These are phyloP conservation scores for Dendrobium officinale DNA, from an alignment of 106 monocot genomes.

Conservation along the genomic window DNA sequence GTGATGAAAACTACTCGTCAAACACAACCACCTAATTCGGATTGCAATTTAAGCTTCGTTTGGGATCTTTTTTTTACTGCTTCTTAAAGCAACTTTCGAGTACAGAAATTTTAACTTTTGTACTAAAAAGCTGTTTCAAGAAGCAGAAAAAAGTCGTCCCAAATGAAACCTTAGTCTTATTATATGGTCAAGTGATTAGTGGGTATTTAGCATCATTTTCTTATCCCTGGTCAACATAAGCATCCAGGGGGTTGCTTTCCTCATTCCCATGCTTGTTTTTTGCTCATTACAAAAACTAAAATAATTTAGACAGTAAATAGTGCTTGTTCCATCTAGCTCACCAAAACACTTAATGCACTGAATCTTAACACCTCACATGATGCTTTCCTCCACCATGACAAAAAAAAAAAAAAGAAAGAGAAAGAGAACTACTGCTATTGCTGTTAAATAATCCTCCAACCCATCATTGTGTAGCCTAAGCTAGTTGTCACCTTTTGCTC, in stretches of 20 bases:
- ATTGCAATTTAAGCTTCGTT: too few relatives aligned
- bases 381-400: background rate
- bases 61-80: too few relatives aligned
- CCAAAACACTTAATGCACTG: background rate
- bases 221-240: background rate
- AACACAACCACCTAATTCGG: too few relatives aligned
- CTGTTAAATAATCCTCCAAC: background rate
- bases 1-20: too few relatives aligned
- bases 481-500: background rate
- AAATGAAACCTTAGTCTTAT: too few relatives aligned
- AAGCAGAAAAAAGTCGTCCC: too few relatives aligned
- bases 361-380: slow-evolving; percentile 3
- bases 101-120: too few relatives aligned
- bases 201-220: slow-evolving; percentile 3
- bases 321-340: background rate
- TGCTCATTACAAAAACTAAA: too few relatives aligned
- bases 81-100: too few relatives aligned
- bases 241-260: slow-evolving; percentile 4
- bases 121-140: too few relatives aligned
- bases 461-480: slow-evolving; percentile 5
- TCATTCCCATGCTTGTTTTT: background rate
- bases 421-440: background rate
- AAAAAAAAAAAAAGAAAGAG: background rate
- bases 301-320: background rate
- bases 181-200: background rate